These are phyloP conservation scores for Xylariaceae sp. DNA, from an alignment of 2,329 filamentous ascomycete genomes.

Conservation along the genomic window DNA sequence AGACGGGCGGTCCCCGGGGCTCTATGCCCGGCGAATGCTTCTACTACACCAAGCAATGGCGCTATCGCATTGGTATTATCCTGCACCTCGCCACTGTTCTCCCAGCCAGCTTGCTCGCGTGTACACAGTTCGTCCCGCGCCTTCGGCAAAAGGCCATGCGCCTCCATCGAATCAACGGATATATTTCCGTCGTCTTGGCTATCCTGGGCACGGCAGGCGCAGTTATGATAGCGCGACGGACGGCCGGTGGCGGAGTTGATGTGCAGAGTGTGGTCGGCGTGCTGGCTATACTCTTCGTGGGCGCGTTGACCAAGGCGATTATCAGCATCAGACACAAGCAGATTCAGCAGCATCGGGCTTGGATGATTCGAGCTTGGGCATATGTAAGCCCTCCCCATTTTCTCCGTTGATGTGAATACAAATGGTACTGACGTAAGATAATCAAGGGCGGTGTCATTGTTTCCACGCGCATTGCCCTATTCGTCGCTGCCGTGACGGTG, in stretches of 20 bases:
- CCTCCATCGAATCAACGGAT: slow-evolving; percentile 57
- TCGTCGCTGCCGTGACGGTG: slow-evolving; percentile 29
- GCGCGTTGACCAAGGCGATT: slow-evolving; percentile 42
- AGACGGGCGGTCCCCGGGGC: background rate
- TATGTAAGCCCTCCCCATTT: slow-evolving; percentile 31
- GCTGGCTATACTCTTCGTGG: slow-evolving; percentile 41
- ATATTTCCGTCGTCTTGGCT: slow-evolving; percentile 46
- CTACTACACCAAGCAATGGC: slow-evolving; percentile 30
- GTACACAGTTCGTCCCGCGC: slow-evolving; percentile 45
- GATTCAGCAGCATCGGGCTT: slow-evolving; percentile 58
- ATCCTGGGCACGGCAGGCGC: slow-evolving; percentile 42
- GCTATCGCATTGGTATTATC: slow-evolving; percentile 38
- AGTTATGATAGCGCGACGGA: slow-evolving; percentile 45
- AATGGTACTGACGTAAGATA: background rate
- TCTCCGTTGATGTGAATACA: background rate
- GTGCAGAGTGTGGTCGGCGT: slow-evolving; percentile 42
- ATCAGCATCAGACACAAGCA: slow-evolving; percentile 55
- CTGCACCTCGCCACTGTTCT: slow-evolving; percentile 43
- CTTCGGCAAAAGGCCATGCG: slow-evolving; percentile 43
- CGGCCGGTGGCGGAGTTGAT: slow-evolving; percentile 50
- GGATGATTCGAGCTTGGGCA: slow-evolving; percentile 55
- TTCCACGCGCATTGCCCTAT: slow-evolving; percentile 45
- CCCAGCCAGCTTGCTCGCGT: slow-evolving; percentile 39
- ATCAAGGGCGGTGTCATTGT: slow-evolving; percentile 45
- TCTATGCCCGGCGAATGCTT: slow-evolving; percentile 38